Percentiles rank a stretch among this genome's conserved stretches.
These are phyloP conservation scores for Zymoseptoria crescenta DNA, from an alignment of 2,329 filamentous ascomycete genomes.

Conservation along the genomic window DNA sequence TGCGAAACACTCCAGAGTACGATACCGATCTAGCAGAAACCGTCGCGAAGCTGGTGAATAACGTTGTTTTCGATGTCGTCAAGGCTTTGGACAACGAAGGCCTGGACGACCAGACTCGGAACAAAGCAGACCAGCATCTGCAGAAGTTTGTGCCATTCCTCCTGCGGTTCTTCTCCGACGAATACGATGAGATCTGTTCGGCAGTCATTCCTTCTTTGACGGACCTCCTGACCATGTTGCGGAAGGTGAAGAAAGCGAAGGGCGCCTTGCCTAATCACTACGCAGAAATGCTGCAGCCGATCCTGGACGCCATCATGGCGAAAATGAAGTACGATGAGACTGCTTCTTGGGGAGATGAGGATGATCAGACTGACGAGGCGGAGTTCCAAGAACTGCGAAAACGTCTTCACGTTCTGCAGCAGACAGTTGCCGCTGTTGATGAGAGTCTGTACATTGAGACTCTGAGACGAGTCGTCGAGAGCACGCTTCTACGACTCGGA, in stretches of 20 bases:
- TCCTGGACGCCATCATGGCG: conserved; percentile 81
- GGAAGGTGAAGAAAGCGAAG: conserved; percentile 61
- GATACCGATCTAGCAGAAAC: conserved; percentile 93
- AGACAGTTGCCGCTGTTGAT: conserved; percentile 83
- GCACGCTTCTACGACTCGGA: conserved; percentile 73
- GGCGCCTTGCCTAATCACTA: conserved; percentile 64
- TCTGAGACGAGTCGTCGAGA: conserved; percentile 78
- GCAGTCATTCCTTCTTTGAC: conserved; percentile 90
- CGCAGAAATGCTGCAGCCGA: conserved; percentile 73
- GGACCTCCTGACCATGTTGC: conserved; percentile 82
- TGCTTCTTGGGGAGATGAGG: conserved; percentile 83
- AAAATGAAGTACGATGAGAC: conserved; percentile 99
- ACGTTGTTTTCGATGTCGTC: conserved; percentile 76
- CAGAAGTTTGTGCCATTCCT: conserved; percentile 79
- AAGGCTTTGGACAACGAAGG: conserved; percentile 68
- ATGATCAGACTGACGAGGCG: conserved; percentile 91
- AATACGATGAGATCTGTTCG: conserved; percentile 96
- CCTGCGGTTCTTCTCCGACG: conserved; percentile 90
- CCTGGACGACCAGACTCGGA: conserved; percentile 55
- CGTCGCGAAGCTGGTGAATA: conserved; percentile 92
- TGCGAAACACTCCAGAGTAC: conserved; percentile 74
- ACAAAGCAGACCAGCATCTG: conserved; percentile 72
- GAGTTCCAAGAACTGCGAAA: conserved; percentile 95
- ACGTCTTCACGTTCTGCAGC: conserved; percentile 80
- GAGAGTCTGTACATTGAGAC: conserved; percentile 82